Conservation (phyloP, 352 stramenopile species). For the Phytophthora fragariaefolia region DNA sequence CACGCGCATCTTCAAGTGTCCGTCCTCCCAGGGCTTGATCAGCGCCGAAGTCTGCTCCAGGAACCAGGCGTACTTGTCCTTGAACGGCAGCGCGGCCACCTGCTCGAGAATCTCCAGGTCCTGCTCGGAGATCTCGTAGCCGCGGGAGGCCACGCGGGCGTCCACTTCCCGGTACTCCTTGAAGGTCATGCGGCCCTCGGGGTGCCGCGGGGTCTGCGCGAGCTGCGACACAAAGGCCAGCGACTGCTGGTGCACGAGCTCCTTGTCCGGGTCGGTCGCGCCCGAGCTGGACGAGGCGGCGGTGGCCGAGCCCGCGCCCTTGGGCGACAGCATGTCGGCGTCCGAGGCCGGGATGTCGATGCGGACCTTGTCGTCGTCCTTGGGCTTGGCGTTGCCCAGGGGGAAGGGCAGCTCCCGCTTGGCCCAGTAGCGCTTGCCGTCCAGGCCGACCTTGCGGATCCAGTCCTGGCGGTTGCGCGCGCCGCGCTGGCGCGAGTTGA, state of each 20-base stretch:
- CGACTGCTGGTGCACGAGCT: slow-evolving; percentile 83
- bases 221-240: slow-evolving; percentile 89
- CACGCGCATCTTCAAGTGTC: slow-evolving; percentile 86
- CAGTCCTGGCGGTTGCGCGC: slow-evolving; percentile 85
- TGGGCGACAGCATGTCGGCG: slow-evolving; percentile 53
- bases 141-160: slow-evolving; percentile 79
- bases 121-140: slow-evolving; percentile 90
- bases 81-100: slow-evolving; percentile 84
- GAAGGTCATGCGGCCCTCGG: slow-evolving; percentile 87
- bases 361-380: slow-evolving; percentile 35
- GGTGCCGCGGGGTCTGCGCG: slow-evolving; percentile 80
- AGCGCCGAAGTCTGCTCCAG: slow-evolving; percentile 82
- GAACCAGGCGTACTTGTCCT: slow-evolving; percentile 91
- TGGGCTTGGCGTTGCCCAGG: slow-evolving; percentile 43
- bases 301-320: slow-evolving; percentile 19
- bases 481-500: slow-evolving; percentile 81
- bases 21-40: slow-evolving; percentile 87
- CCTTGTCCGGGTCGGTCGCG: slow-evolving; percentile 43
- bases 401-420: slow-evolving; percentile 71
- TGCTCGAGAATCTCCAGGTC: slow-evolving; percentile 89
- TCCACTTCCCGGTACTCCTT: slow-evolving; percentile 91
- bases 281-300: slow-evolving; percentile 26
- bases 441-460: slow-evolving; percentile 81
- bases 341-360: slow-evolving; percentile 55
- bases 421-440: slow-evolving; percentile 88